phyloP scores from a whole-genome alignment of 495 filamentous ascomycete genomes.

The Letharia lupina region DNA sequence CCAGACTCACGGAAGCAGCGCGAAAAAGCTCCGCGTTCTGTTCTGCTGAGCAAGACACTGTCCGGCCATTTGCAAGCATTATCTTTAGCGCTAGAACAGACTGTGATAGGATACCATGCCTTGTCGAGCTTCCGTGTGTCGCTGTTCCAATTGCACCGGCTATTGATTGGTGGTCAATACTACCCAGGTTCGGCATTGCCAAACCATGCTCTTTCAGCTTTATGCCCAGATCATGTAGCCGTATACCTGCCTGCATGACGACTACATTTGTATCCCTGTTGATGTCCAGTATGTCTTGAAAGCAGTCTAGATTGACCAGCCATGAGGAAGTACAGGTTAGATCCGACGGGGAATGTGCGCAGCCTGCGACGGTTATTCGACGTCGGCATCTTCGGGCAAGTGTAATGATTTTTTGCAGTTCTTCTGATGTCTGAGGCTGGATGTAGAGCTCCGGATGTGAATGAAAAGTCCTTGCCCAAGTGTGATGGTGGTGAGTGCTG shows the following conservation, averaged over 20 bases:
- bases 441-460: conserved; percentile 84
- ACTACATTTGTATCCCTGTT: conserved; percentile 54
- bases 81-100: conserved; percentile 63
- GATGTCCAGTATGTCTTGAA: conserved; percentile 60
- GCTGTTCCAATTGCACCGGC: conserved; percentile 88
- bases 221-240: conserved; percentile 59
- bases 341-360: conserved; percentile 83
- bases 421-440: conserved; percentile 63
- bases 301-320: conserved; percentile 88
- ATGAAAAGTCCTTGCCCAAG: conserved; percentile 93
- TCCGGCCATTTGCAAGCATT: conserved; percentile 73
- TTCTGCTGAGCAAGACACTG: conserved; percentile 60
- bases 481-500: conserved; percentile 67
- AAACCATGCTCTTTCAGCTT: conserved; percentile 64
- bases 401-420: conserved; percentile 74
- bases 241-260: conserved; percentile 77
- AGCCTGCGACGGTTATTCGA: conserved; percentile 71
- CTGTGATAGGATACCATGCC: conserved; percentile 76
- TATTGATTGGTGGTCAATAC: conserved; percentile 89
- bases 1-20: conserved; percentile 77
- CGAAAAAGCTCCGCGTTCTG: conserved; percentile 74
- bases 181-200: conserved; percentile 80
- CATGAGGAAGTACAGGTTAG: conserved; percentile 90
- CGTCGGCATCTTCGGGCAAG: conserved; percentile 75
- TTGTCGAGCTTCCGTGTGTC: conserved; percentile 82